Percentiles rank a stretch among this genome's conserved stretches.
Conservation (phyloP, 1,284 basidiomycete genomes). For the Heterobasidion occidentale region DNA sequence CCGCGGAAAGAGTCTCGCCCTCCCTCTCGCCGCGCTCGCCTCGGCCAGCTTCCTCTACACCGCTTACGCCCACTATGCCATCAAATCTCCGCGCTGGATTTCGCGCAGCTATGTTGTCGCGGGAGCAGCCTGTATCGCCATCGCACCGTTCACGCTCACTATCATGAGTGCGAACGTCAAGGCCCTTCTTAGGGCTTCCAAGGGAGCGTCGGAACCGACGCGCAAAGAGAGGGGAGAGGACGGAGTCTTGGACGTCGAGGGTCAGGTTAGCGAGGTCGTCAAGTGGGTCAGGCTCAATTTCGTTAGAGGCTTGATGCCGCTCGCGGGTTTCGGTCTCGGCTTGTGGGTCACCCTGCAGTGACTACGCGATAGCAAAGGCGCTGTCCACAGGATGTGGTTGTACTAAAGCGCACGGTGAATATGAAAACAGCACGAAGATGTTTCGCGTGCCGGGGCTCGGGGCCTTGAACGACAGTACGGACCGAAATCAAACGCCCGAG, state of each 20-base stretch:
- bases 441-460: too few species aligned
- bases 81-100: not conserved
- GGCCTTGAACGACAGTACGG: too few species aligned
- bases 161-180: not conserved
- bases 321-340: not conserved
- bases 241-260: not conserved
- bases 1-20: not conserved
- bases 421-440: too few species aligned
- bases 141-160: slow-evolving; percentile 2
- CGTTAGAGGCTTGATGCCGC: not conserved
- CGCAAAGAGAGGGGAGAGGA: not conserved
- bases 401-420: not conserved
- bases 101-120: not conserved
- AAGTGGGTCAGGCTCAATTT: slow-evolving; percentile 1
- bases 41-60: not conserved
- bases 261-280: slow-evolving; percentile 1
- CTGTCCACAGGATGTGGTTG: not conserved
- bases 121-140: not conserved
- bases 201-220: not conserved
- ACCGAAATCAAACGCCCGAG: too few species aligned
- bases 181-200: not conserved
- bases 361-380: not conserved
- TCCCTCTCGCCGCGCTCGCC: not conserved
- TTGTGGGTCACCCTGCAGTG: not conserved
- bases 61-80: not conserved